Base-by-base conservation (phyloP, 441 rosid genomes). In the Daphne laureola region DNA sequence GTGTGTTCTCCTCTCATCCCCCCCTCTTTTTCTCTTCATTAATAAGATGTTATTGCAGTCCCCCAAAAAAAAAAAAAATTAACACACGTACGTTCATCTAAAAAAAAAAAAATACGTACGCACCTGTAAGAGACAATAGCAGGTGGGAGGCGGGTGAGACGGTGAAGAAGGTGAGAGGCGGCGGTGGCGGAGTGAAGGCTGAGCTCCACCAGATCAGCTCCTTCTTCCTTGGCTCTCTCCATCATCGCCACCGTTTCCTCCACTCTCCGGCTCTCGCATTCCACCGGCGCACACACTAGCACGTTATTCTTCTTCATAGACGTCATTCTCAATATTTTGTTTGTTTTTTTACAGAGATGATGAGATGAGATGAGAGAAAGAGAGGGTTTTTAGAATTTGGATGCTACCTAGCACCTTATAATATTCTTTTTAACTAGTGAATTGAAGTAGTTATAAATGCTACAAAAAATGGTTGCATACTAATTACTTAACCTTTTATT, bases 201-300 rank as follows among this genome's bases (percentile, higher is more conserved):
- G 36, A 74, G 65, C 64, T 74, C 79, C 2, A 65, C 68, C 12
- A 74, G 55, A 45, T 74, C 76, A 0, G 79, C 76, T 2, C 79
- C 79, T 51, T 71, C 68, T 2, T 18, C 54, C 51, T 67, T 59
- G 12, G 79, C 79, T 46, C 59, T 57, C 42, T 55, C 64, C 66
- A 65, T 65, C 42, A 67, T 62, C 48, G 57, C 23, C 9, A 53
- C 43, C 76, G 67, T 70, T 63, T 71, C 76, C 46, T 45, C 64
- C 0, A 43, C 23, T 21, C 53, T 52, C 21, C 58, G 17, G 40
- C 53, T 52, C 18, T 61, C 53, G 26, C 71, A 64, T 46, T 74
- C 71, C 26, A 74, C 31, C 17, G 74, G 75, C 4, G 76, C 52
- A 64, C 79, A 74, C 5, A 68, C 61, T 17, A 62, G 14, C 21